Evolutionary conservation across 2,329 filamentous ascomycete species (phyloP).

Genomic region (Pestalotiopsis fici): DNA sequence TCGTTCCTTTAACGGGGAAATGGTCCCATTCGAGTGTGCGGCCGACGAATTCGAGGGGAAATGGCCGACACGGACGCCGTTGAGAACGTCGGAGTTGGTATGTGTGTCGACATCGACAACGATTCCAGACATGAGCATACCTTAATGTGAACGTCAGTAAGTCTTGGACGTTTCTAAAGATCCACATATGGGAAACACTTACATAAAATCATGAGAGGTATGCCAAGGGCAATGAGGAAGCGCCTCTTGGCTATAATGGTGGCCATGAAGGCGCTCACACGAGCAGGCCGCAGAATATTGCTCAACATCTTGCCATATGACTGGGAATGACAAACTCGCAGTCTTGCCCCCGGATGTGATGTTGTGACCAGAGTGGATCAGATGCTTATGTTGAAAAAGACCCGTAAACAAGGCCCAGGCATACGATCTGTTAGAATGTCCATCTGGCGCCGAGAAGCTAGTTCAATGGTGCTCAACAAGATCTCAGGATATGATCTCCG

Average conservation of each 20-base stretch:
- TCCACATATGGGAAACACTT: background rate
- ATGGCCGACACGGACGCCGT: slow-evolving; percentile 6
- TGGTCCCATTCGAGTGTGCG: background rate
- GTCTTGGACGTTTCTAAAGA: background rate
- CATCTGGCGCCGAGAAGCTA: background rate
- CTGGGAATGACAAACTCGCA: background rate
- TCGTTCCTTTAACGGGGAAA: background rate
- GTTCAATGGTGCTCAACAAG: background rate
- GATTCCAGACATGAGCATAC: slow-evolving; percentile 7
- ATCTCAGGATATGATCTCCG: background rate
- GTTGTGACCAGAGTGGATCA: background rate
- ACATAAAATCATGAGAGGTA: slow-evolving; percentile 4
- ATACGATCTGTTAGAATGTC: background rate
- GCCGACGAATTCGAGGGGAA: slow-evolving; percentile 1
- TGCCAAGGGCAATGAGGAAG: slow-evolving; percentile 6
- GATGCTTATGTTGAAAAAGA: background rate
- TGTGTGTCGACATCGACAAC: slow-evolving; percentile 4
- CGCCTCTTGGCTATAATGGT: slow-evolving; percentile 5
- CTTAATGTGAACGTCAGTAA: background rate
- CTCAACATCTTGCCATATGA: background rate
- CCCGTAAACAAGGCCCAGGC: background rate
- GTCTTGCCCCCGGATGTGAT: background rate
- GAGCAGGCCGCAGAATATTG: background rate
- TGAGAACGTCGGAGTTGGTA: background rate
- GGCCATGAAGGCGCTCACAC: background rate